phyloP scores from a whole-genome alignment of 352 stramenopile species.

The Globisporangium middletonii region DNA sequence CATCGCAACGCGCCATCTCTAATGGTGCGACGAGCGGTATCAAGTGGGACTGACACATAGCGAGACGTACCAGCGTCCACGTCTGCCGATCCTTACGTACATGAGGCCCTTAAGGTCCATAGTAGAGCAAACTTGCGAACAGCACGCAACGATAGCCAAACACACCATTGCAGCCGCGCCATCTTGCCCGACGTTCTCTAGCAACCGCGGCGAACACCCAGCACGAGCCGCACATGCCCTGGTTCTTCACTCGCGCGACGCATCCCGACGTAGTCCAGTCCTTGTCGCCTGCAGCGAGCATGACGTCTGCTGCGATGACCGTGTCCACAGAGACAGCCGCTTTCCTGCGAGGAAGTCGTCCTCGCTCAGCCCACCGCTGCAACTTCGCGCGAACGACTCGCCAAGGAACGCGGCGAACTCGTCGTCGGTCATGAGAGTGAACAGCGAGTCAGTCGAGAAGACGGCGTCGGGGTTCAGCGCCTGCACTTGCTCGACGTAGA shows the following conservation, averaged over 20 bases:
- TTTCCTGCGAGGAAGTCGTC: slow-evolving; percentile 6
- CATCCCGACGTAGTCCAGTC: slow-evolving; percentile 64
- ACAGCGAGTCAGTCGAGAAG: slow-evolving; percentile 65
- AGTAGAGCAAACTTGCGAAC: too few species aligned
- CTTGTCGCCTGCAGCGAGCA: slow-evolving; percentile 16
- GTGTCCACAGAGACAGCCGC: slow-evolving; percentile 15
- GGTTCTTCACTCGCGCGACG: slow-evolving; percentile 89
- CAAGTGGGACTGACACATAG: too few species aligned
- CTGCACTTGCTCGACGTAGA: slow-evolving; percentile 46
- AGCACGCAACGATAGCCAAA: too few species aligned
- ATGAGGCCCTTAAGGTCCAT: too few species aligned
- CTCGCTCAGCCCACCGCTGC: neutral
- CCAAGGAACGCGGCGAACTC: slow-evolving; percentile 57
- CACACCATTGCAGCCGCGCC: too few species aligned
- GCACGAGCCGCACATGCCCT: slow-evolving; percentile 96
- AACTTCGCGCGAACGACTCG: slow-evolving; percentile 25
- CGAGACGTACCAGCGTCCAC: too few species aligned
- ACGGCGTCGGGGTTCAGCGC: slow-evolving; percentile 43
- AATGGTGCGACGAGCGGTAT: too few species aligned
- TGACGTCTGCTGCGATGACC: slow-evolving; percentile 11
- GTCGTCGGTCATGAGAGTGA: slow-evolving; percentile 67
- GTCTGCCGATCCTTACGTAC: too few species aligned
- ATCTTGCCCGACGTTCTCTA: too few species aligned
- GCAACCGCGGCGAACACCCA: slow-evolving; percentile 95
- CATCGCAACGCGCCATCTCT: too few species aligned